Conservation (phyloP, 768 basidiomycete genomes). For the Hericium alpestre region DNA sequence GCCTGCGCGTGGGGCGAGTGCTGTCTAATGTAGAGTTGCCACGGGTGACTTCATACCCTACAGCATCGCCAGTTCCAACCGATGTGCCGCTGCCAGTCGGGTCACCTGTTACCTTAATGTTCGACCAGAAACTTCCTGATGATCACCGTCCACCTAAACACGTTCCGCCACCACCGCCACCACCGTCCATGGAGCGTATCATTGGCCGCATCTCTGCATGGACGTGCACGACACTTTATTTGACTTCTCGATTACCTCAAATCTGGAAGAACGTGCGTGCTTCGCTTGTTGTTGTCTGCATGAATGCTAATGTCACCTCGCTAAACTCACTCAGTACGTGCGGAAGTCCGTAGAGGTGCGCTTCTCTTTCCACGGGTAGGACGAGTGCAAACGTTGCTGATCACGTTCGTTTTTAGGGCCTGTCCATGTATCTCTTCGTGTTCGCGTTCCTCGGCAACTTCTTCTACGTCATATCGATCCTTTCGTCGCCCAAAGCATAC, state of each 20-base stretch:
- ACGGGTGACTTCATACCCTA: not conserved
- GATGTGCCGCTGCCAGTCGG: not conserved
- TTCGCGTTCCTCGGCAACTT: conserved; percentile 91
- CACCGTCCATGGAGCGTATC: conserved; percentile 40
- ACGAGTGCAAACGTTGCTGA: not conserved
- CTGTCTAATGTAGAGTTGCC: conserved; percentile 20
- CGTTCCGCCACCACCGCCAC: conserved; percentile 16
- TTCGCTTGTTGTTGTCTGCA: not conserved
- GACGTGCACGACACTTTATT: conserved; percentile 85
- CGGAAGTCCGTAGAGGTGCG: conserved; percentile 82
- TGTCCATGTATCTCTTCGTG: conserved; percentile 88
- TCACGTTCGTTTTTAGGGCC: conserved; percentile 40
- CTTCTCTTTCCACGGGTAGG: not conserved
- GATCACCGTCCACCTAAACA: not conserved
- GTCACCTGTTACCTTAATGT: not conserved
- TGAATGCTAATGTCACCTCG: not conserved
- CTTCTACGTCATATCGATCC: conserved; percentile 85
- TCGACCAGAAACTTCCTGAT: conserved; percentile 3
- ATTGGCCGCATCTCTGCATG: conserved; percentile 90
- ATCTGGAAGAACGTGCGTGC: conserved; percentile 95
- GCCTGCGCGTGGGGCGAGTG: conserved; percentile 38
- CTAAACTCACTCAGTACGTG: conserved; percentile 45
- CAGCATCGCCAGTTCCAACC: not conserved
- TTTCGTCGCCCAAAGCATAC: conserved; percentile 59
- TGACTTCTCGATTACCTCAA: conserved; percentile 90